Base-by-base conservation (phyloP, 129 eudicot genomes). In the Escallonia rubra region DNA sequence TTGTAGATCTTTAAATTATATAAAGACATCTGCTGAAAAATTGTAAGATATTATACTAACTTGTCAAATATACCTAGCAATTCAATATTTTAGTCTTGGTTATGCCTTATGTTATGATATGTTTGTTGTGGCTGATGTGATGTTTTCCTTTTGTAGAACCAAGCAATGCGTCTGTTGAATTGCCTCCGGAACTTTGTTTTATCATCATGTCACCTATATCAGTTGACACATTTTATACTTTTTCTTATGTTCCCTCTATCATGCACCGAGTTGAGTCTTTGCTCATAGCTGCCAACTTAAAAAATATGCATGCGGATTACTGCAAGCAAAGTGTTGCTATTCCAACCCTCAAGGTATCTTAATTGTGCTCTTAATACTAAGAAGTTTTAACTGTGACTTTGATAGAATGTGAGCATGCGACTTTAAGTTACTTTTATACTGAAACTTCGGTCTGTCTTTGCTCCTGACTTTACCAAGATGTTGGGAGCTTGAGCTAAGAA, bases 181-280 rank as follows among this genome's bases (percentile, higher is more conserved):
- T 93, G 79, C 98, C 98, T 44, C 87, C 96, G 15, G 98, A 93
- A 71, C 77, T 93, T 14, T 89, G 96, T 71, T 64, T 12, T 48
- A 59, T 93, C 4, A 5, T 93, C 43, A 84, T 93, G 95, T 80
- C 98, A 43, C 98, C 98, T 1, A 60, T 93, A 48, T 79, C 92
- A 4, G 46, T 86, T 48, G 52, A 75, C n/a, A 86, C 86, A 2
- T 48, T 86, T 38, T 84, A 84, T 82, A 70, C 96, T 2, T 89
- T 75, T 72, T 82, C 95, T 4, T 86, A 81, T 73, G 63, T 87
- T 58, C 95, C 98, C n/a, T 86, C 90, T 7, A 68, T 93, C 15
- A 84, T 93, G 95, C 92, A 89, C 72, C 85, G 95, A 23, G 71
- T 93, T 12, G 95, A 93, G 77, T 86, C 95, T 38, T 81, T 79